Evolutionary conservation across 768 basidiomycete genomes (phyloP).

Genomic region (Termitomyces sp.): DNA sequence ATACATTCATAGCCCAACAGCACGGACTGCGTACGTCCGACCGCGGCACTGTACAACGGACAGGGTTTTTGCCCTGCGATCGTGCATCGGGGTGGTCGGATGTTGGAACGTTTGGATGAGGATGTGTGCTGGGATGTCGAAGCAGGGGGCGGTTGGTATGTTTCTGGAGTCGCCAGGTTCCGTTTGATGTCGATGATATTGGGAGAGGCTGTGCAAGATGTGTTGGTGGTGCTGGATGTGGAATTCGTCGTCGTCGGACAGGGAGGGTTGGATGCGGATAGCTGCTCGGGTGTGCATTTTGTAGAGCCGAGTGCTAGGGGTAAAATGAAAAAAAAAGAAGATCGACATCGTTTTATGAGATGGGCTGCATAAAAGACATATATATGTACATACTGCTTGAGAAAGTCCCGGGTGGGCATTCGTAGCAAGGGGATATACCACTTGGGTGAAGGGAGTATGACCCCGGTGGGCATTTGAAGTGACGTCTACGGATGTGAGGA

Average conservation of each 20-base stretch:
- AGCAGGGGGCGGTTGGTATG: not conserved
- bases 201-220: too few species aligned
- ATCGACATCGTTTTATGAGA: too few species aligned
- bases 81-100: not conserved
- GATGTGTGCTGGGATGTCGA: too few species aligned
- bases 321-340: too few species aligned
- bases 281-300: too few species aligned
- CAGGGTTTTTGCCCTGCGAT: constrained; percentile 2
- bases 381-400: constrained; percentile 3
- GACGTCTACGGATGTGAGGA: not conserved
- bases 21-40: not conserved
- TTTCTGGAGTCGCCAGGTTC: too few species aligned
- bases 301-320: not conserved
- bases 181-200: too few species aligned
- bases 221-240: not conserved
- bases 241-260: not conserved
- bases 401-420: constrained; percentile 2
- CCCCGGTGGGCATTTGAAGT: constrained; percentile 4
- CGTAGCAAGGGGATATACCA: constrained; percentile 4
- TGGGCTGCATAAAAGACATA: too few species aligned
- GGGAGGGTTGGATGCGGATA: not conserved
- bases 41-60: constrained; percentile 2
- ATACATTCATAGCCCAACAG: constrained; percentile 5
- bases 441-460: constrained; percentile 4
- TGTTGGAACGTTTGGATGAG: not conserved